These are phyloP conservation scores for Lepiota venenata DNA, from an alignment of 768 basidiomycete genomes.

Conservation along the genomic window DNA sequence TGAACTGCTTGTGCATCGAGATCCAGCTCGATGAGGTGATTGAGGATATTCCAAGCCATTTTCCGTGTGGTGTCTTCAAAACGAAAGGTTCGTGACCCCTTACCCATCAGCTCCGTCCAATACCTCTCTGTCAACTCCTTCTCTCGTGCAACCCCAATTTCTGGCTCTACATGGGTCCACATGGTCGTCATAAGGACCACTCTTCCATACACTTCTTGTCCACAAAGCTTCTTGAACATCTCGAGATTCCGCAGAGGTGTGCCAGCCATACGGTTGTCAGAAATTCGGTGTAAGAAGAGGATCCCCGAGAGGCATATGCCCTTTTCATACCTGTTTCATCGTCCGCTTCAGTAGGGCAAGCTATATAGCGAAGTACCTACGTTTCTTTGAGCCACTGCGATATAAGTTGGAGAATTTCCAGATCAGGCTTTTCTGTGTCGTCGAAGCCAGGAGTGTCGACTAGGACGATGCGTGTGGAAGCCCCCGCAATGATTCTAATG, in stretches of 20 bases:
- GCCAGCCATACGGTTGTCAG: slow-evolving; percentile 26
- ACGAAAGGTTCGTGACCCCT: neutral
- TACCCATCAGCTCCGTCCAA: slow-evolving; percentile 7
- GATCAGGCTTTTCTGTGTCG: slow-evolving; percentile 19
- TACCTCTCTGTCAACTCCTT: neutral
- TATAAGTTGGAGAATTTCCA: slow-evolving; percentile 22
- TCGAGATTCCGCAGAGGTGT: slow-evolving; percentile 24
- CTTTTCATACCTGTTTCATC: slow-evolving; percentile 13
- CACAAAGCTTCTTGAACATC: slow-evolving; percentile 23
- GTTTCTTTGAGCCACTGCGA: slow-evolving; percentile 22
- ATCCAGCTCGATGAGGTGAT: neutral
- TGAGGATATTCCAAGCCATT: slow-evolving; percentile 1
- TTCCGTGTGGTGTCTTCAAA: neutral
- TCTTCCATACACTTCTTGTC: slow-evolving; percentile 17
- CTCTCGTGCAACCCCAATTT: slow-evolving; percentile 2
- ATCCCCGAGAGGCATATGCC: slow-evolving; percentile 22
- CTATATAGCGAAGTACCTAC: slow-evolving; percentile 13
- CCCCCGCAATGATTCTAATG: neutral
- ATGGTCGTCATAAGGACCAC: slow-evolving; percentile 29
- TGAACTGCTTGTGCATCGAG: slow-evolving; percentile 33
- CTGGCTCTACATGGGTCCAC: slow-evolving; percentile 23
- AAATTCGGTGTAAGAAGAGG: slow-evolving; percentile 19
- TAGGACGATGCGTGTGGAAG: slow-evolving; percentile 16
- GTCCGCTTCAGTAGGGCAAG: neutral
- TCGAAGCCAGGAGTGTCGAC: slow-evolving; percentile 26